Evolutionary conservation across 345 rosid species (phyloP).

Genomic region (Eucalyptus coolabah): DNA sequence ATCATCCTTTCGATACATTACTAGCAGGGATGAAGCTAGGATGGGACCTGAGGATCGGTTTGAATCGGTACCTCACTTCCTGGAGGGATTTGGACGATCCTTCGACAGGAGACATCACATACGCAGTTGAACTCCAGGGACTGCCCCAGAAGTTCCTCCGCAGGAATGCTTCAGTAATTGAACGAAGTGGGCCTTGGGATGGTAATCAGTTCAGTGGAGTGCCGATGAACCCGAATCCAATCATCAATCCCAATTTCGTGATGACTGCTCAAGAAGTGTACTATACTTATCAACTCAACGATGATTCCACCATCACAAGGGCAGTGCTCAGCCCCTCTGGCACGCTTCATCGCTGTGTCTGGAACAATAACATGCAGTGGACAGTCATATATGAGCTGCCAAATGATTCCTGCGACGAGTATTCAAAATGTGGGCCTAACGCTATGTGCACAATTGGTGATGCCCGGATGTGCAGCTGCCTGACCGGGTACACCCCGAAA

Average conservation of each 20-base stretch:
- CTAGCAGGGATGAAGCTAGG: neutral
- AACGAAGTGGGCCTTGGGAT: conserved; percentile 21
- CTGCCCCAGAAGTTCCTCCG: conserved; percentile 4
- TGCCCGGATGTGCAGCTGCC: neutral
- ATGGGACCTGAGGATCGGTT: neutral
- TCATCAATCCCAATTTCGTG: neutral
- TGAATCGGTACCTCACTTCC: conserved; percentile 6
- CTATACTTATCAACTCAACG: neutral
- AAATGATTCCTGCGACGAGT: neutral
- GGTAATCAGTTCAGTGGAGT: neutral
- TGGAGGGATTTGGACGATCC: conserved; percentile 25
- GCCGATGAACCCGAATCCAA: neutral
- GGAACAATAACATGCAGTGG: neutral
- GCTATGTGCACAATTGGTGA: neutral
- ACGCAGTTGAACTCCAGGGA: neutral
- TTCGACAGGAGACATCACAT: conserved; percentile 14
- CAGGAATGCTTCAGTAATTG: neutral
- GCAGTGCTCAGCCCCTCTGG: neutral
- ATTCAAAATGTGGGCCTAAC: neutral
- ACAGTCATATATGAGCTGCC: neutral
- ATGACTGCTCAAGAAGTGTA: neutral
- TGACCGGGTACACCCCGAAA: neutral
- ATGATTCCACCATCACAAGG: neutral
- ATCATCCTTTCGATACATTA: neutral
- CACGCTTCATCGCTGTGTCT: neutral